Conservation (phyloP, 495 filamentous ascomycete genomes). For the Chaetomium cochliodes region DNA sequence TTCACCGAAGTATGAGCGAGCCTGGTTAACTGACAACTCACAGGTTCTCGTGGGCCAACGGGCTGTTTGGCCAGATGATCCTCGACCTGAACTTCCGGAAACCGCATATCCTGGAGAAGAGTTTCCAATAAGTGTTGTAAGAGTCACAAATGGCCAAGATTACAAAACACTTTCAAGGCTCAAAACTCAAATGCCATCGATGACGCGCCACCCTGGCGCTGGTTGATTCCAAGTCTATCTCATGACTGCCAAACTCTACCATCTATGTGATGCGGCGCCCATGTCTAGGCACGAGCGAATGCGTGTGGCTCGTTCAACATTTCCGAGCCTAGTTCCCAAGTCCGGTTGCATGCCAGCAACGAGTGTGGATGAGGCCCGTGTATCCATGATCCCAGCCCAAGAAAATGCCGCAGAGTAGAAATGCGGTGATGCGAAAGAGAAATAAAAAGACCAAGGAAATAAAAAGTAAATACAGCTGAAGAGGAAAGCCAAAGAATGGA, state of each 20-base stretch:
- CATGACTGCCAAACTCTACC: not conserved
- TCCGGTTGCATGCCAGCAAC: slow-evolving; percentile 15
- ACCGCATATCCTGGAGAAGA: slow-evolving; percentile 39
- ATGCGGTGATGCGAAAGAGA: too few relatives aligned
- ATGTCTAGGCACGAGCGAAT: slow-evolving; percentile 6
- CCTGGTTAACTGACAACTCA: slow-evolving; percentile 3
- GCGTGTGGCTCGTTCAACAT: not conserved
- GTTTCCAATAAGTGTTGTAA: slow-evolving; percentile 34
- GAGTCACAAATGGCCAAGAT: not conserved
- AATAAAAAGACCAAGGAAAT: slow-evolving; percentile 1
- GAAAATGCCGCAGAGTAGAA: not conserved
- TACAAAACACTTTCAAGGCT: not conserved
- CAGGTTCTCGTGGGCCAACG: slow-evolving; percentile 70
- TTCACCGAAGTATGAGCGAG: not conserved
- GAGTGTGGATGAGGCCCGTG: not conserved
- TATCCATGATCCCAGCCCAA: not conserved
- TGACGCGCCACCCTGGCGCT: not conserved
- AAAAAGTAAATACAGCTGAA: slow-evolving; percentile 1
- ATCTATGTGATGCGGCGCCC: not conserved
- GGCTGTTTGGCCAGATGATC: slow-evolving; percentile 65
- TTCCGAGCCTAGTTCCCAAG: not conserved
- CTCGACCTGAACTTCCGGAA: slow-evolving; percentile 53
- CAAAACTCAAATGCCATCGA: not conserved
- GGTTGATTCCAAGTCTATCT: slow-evolving; percentile 4
- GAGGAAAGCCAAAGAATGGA: slow-evolving; percentile 21